Evolutionary conservation across 148 eudicot genomes (phyloP).

Genomic region (Simmondsia chinensis): DNA sequence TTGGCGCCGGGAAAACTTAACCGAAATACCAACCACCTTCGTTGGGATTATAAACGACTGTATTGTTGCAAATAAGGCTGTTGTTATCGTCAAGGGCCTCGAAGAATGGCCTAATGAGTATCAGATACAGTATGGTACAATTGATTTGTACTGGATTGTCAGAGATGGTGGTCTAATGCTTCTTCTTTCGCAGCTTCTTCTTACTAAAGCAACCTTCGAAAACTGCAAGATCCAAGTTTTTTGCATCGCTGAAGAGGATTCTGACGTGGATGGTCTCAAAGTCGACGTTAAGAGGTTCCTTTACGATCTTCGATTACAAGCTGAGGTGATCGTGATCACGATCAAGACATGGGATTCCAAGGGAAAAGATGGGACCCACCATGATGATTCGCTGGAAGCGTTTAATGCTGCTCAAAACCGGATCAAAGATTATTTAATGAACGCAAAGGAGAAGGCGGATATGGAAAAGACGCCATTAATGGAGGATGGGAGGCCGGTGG

Average conservation of each 20-base stretch:
- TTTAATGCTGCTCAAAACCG: slow-evolving; percentile 60
- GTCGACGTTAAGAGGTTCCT: slow-evolving; percentile 92
- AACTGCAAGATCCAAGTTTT: slow-evolving; percentile 97
- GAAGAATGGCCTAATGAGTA: slow-evolving; percentile 98
- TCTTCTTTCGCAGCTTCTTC: slow-evolving; percentile 88
- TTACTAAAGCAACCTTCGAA: slow-evolving; percentile 89
- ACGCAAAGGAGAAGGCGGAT: slow-evolving; percentile 52
- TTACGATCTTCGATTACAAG: slow-evolving; percentile 91
- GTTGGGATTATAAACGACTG: slow-evolving; percentile 93
- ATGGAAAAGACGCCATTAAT: slow-evolving; percentile 48
- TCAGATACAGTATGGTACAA: slow-evolving; percentile 88
- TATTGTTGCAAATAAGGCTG: slow-evolving; percentile 97
- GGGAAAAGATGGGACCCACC: slow-evolving; percentile 42
- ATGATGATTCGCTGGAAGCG: slow-evolving; percentile 81
- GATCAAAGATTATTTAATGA: slow-evolving; percentile 43
- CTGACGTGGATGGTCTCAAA: slow-evolving; percentile 80
- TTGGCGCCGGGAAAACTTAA: slow-evolving; percentile 92
- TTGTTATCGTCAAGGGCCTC: slow-evolving; percentile 92
- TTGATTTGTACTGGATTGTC: slow-evolving; percentile 96
- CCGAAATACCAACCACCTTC: slow-evolving; percentile 83
- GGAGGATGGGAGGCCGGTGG: slow-evolving; percentile 76
- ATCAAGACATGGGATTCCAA: slow-evolving; percentile 85
- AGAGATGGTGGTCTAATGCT: slow-evolving; percentile 99
- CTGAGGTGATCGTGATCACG: slow-evolving; percentile 87
- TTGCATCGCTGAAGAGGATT: slow-evolving; percentile 95